Evolutionary conservation across 768 basidiomycete species (phyloP), one percentile per base, ranked within the genome.

Genomic region (Pulveroboletus ravenelii): DNA sequence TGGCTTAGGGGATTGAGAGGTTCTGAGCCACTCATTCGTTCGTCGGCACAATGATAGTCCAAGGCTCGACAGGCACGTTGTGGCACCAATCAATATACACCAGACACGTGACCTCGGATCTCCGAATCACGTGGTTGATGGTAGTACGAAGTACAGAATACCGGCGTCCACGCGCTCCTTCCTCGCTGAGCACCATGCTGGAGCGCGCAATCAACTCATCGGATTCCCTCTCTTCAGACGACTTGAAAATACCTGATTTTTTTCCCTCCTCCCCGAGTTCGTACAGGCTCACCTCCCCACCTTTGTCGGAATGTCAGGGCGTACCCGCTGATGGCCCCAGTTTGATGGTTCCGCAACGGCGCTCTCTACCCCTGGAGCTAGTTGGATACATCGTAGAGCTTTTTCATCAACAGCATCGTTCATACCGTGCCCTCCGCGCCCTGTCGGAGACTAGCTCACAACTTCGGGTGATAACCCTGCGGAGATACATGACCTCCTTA

Each of bases 381-480:
- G 43, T 67, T 0, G 69, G 71, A 38, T 52, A 57, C 42, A 64
- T 73, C 37, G 61, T 62, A 51, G 48, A 53, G 25, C 52, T 68
- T 7, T 62, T 59, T 29, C 47, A 61, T 38, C 48, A 7, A 37
- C 50, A 42, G 18, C 54, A 57, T 40, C 53, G 45, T 6, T 57
- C 61, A 23, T 76, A 76, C 50, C 54, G 54, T 30, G 57, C 62
- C 30, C 71, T 81, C 37, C 58, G 58, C 8, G 56, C 76, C 8
- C 65, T 77, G 32, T 71, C 73, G 15, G 62, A 74, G 25, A 72
- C 70, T 17, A 80, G 73, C 9, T 67, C 60, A 17, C 61, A 60
- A 25, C 65, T 81, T 57, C 72, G 81, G 29, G 61, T 62, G 29
- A 65, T 81, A 31, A 64, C 70, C 47, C 54, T 81, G 45, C 74